Percentiles rank a stretch among this genome's conserved stretches.
These are phyloP conservation scores for maize (Zea mays) DNA, from an alignment of 176 grass and related monocot genomes.

Conservation along the genomic window DNA sequence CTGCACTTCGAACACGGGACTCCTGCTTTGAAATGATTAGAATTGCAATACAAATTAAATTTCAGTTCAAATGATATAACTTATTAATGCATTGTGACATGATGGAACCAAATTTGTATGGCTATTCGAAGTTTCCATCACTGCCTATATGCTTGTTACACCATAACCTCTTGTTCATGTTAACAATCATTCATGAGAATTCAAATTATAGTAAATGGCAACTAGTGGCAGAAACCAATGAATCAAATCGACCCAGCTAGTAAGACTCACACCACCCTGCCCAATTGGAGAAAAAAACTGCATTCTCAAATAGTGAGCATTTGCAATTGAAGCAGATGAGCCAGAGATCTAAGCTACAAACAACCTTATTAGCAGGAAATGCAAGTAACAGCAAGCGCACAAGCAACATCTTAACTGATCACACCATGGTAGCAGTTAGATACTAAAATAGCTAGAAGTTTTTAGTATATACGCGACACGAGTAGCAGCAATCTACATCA, in stretches of 20 bases:
- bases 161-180: background rate
- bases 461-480: background rate
- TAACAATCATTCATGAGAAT: background rate
- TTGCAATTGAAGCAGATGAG: background rate
- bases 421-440: background rate
- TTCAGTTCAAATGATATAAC: slow-evolving; percentile 1
- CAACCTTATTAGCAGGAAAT: slow-evolving; percentile 6
- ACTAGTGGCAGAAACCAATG: background rate
- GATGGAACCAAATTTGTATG: background rate
- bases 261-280: background rate
- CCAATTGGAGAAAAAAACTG: background rate
- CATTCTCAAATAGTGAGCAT: background rate
- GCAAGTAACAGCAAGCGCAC: slow-evolving; percentile 25
- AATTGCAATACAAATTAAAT: background rate
- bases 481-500: slow-evolving; percentile 28
- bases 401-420: slow-evolving; percentile 35
- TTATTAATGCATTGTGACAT: background rate
- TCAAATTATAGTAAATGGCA: background rate
- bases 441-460: slow-evolving; percentile 9
- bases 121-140: background rate
- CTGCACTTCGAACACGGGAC: background rate
- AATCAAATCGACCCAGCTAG: background rate
- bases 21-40: background rate
- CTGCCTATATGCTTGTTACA: background rate
- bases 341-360: slow-evolving; percentile 9